Evolutionary conservation across 257 asterid species (phyloP), one percentile per base, ranked within the genome.

Genomic region (Ehretia macrophylla): DNA sequence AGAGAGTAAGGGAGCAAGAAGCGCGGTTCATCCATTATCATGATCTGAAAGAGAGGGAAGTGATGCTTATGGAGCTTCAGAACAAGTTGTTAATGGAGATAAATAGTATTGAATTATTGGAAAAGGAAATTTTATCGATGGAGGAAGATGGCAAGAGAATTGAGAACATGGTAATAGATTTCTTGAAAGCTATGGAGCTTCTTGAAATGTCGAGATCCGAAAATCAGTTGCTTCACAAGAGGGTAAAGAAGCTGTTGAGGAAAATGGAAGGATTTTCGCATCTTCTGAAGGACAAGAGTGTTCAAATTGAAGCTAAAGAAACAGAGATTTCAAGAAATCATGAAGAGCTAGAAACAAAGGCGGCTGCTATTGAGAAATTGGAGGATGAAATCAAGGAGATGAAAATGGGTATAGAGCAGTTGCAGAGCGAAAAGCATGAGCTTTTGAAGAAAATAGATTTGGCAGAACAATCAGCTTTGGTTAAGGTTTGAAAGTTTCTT

Each of bases 241-340:
- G 67, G 76, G 76, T 68, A 54, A 76, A 74, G 81, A 81, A 74
- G 76, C 80, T 83, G 32, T 27, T 66, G 56, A 62, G 58, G 74
- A 75, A 61, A 19, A 63, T 10, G 11, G 75, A 48, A 61, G 42
- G 70, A 67, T 62, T 59, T 13, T 58, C 59, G 18, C 48, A 17
- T 56, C 51, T 67, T 38, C 14, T 73, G 38, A 74, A 53, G 62
- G 78, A 75, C 6, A 72, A 72, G 35, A 49, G 45, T 8, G 12
- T 59, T 65, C 68, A 45, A 52, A 75, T 83, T 56, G 78, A 66
- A 51, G 72, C 53, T 11, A 73, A 73, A 11, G 78, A 75, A 65
- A 62, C 50, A 8, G 85, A 86, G 74, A 69, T 59, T 65, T 79
- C 68, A 39, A 72, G 64, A 61, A 38, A 53, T 62, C 39, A 50